Evolutionary conservation across 176 grass and related monocot species (phyloP).

Genomic region (Triticum timopheevii): DNA sequence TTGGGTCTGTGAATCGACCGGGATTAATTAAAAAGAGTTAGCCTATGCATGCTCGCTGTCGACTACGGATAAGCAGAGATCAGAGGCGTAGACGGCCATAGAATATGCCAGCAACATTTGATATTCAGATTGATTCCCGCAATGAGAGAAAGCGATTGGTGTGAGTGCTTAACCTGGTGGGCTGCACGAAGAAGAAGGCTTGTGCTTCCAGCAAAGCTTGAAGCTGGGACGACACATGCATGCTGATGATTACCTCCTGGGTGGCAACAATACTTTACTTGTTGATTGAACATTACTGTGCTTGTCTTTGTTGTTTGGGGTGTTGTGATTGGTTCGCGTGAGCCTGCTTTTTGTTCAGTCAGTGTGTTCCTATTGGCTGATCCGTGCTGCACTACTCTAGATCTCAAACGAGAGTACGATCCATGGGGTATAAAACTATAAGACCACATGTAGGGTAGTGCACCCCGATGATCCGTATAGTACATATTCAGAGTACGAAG

Average conservation of each 20-base stretch:
- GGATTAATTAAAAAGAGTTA: neutral
- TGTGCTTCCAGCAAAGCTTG: constrained; percentile 5
- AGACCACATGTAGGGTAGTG: too few species aligned
- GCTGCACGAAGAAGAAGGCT: too few species aligned
- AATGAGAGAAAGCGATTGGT: neutral
- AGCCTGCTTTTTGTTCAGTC: neutral
- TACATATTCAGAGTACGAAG: too few species aligned
- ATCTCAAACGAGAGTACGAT: too few species aligned
- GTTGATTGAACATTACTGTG: too few species aligned
- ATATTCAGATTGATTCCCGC: neutral
- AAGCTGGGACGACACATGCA: neutral
- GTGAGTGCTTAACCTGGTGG: neutral
- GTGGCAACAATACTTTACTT: neutral
- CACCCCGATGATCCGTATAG: too few species aligned
- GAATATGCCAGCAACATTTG: neutral
- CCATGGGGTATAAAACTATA: too few species aligned
- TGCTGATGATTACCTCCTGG: constrained; percentile 16
- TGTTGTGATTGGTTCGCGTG: too few species aligned
- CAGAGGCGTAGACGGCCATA: neutral
- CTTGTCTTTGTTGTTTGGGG: too few species aligned
- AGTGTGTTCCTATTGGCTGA: neutral
- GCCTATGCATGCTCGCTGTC: constrained; percentile 23
- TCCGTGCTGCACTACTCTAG: neutral
- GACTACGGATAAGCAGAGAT: constrained; percentile 13
- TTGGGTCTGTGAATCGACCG: neutral